Evolutionary conservation across 2,329 filamentous ascomycete species (phyloP).

Genomic region (Pyricularia sp.): DNA sequence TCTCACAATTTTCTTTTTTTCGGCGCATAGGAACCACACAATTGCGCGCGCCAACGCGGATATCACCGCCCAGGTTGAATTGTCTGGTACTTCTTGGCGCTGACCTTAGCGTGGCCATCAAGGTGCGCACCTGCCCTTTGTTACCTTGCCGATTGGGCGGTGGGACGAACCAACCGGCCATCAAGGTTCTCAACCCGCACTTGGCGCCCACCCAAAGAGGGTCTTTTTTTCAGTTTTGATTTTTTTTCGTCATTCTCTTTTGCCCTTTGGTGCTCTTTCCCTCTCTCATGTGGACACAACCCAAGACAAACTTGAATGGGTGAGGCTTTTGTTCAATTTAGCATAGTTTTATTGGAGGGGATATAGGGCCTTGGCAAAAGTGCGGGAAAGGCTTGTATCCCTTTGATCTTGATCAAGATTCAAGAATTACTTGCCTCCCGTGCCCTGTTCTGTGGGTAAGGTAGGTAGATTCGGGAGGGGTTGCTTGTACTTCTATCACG

Average conservation of each 20-base stretch:
- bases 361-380: neutral
- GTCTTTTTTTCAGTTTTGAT: neutral
- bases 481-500: too few relatives aligned
- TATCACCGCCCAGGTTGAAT: neutral
- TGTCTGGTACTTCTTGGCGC: neutral
- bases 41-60: too few relatives aligned
- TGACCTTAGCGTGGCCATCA: neutral
- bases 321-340: neutral
- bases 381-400: neutral
- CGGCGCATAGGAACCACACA: too few relatives aligned
- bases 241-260: neutral
- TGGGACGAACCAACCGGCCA: neutral
- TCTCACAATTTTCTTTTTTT: too few relatives aligned
- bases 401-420: neutral
- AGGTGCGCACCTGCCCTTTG: neutral
- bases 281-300: neutral
- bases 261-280: neutral
- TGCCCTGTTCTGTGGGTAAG: neutral
- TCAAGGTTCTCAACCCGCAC: slow-evolving; percentile 1
- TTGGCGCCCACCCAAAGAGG: neutral
- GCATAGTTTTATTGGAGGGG: neutral
- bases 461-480: neutral
- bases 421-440: too few relatives aligned
- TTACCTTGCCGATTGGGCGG: neutral
- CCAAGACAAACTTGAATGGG: too few relatives aligned